Percentiles rank a stretch among this genome's conserved stretches.
phyloP scores from a whole-genome alignment of 306 rosid species.

The Dryas octopetala region DNA sequence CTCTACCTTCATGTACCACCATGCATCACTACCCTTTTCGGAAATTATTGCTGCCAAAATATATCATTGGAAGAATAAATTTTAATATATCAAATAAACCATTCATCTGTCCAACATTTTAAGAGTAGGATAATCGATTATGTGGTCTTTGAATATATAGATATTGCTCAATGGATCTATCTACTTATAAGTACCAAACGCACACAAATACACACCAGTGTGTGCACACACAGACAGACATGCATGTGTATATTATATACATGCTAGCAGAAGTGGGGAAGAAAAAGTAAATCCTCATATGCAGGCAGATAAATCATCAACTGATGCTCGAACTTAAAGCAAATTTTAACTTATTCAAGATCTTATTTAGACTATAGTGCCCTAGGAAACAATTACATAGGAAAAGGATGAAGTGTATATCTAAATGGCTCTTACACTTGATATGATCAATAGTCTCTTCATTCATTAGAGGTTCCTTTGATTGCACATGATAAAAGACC shows the following conservation, averaged over 20 bases:
- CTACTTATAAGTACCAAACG: not conserved
- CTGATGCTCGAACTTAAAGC: not conserved
- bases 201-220: not conserved
- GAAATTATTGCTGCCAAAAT: constrained; percentile 72
- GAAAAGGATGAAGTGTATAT: not conserved
- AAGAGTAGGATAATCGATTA: constrained; percentile 23
- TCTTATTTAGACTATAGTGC: not conserved
- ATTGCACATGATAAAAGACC: constrained; percentile 79
- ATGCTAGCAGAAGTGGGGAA: not conserved
- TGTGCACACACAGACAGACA: not conserved
- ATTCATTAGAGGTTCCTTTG: constrained; percentile 92
- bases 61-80: constrained; percentile 26
- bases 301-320: constrained; percentile 19
- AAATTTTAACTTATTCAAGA: not conserved
- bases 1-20: constrained; percentile 97
- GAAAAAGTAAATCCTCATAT: not conserved
- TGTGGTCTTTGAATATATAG: constrained; percentile 8
- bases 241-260: not conserved
- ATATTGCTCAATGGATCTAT: not conserved
- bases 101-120: constrained; percentile 20
- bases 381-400: not conserved
- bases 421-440: constrained; percentile 52
- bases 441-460: constrained; percentile 83
- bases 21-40: constrained; percentile 96
- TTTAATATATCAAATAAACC: constrained; percentile 2